Evolutionary conservation across 148 eudicot species (phyloP).

Genomic region (Spergularia bocconei): DNA sequence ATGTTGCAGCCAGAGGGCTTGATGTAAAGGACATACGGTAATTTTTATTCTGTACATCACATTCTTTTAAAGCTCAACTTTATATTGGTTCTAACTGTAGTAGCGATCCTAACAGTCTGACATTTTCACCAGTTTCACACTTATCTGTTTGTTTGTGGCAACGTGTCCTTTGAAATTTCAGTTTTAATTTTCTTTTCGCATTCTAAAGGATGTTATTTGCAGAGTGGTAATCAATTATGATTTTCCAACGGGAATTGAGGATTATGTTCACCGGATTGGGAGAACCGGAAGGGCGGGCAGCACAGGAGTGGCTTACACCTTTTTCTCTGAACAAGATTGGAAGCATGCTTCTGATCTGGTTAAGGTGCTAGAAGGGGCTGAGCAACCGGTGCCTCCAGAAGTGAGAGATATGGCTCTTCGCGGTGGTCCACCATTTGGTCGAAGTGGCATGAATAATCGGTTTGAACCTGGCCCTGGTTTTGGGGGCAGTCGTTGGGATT

Average conservation of each 20-base stretch:
- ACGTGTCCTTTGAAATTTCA: background rate
- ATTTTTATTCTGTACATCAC: background rate
- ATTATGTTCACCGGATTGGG: conserved; percentile 96
- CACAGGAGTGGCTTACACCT: conserved; percentile 84
- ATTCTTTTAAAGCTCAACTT: background rate
- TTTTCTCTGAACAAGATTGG: conserved; percentile 96
- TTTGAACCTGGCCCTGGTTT: conserved; percentile 35
- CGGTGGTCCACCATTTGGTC: conserved; percentile 58
- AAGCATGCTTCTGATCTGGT: conserved; percentile 75
- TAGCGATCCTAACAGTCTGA: background rate
- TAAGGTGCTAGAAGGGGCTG: conserved; percentile 90
- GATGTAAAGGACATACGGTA: conserved; percentile 93
- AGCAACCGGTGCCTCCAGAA: conserved; percentile 82
- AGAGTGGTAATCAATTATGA: conserved; percentile 96
- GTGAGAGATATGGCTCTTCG: conserved; percentile 79
- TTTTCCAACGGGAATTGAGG: conserved; percentile 95
- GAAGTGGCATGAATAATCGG: conserved; percentile 58
- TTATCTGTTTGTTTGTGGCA: background rate
- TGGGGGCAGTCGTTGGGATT: conserved; percentile 61
- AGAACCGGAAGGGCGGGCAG: conserved; percentile 99
- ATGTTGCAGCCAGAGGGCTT: conserved; percentile 99
- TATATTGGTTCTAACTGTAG: background rate
- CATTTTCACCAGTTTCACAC: background rate
- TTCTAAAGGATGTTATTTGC: conserved; percentile 14
- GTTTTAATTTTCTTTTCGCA: background rate